A percentile compares a stretch with the other conserved stretches of the same genome.
These are phyloP conservation scores for Fusarium sp. DNA, from an alignment of 2,329 filamentous ascomycete species.

Conservation along the genomic window DNA sequence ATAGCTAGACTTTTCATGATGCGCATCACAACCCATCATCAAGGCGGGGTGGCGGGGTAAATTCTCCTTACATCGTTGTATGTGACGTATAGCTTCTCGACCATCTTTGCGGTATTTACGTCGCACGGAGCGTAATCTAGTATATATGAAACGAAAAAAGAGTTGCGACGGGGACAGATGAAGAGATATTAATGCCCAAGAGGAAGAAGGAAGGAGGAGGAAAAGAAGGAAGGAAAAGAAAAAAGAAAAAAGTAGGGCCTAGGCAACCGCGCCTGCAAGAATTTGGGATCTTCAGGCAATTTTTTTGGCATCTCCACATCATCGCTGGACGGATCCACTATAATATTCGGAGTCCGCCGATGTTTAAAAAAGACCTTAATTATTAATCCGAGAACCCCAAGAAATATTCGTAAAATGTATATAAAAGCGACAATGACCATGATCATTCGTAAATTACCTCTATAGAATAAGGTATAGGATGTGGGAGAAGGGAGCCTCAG, in stretches of 20 bases:
- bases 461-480: no score
- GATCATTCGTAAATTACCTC: no score
- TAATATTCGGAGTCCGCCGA: constrained; percentile 38
- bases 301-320: constrained; percentile 36
- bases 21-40: constrained; percentile 31
- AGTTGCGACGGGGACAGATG: constrained; percentile 21
- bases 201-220: neutral
- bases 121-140: constrained; percentile 1
- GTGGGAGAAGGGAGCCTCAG: no score
- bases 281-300: constrained; percentile 35
- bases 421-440: no score
- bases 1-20: constrained; percentile 20
- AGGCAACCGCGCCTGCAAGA: constrained; percentile 25
- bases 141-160: neutral
- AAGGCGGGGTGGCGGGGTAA: constrained; percentile 43
- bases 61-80: constrained; percentile 81
- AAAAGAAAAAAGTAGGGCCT: constrained; percentile 19
- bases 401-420: neutral
- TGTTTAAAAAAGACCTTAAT: neutral
- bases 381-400: neutral
- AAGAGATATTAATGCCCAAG: constrained; percentile 30
- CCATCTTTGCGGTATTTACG: constrained; percentile 65
- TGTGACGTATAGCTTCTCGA: constrained; percentile 87
- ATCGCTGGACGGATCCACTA: constrained; percentile 18
- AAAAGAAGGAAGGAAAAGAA: constrained; percentile 20